Evolutionary conservation across 2,329 filamentous ascomycete genomes (phyloP).

Genomic region (Colletotrichum scovillei): DNA sequence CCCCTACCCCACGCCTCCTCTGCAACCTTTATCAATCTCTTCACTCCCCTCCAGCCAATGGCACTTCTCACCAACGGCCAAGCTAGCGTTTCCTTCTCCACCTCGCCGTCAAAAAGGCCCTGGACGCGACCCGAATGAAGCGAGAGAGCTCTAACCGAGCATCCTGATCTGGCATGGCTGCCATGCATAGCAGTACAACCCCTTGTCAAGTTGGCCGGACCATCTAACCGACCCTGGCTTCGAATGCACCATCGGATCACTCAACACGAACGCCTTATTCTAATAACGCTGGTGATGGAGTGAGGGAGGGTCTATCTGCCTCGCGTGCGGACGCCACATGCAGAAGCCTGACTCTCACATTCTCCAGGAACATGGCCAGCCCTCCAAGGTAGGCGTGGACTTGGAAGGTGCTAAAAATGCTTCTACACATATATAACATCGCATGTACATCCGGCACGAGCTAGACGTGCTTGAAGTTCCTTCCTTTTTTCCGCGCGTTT

Average conservation of each 20-base stretch:
- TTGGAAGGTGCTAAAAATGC: not conserved
- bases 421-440: not conserved
- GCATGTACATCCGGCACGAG: too few relatives aligned
- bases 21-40: conserved; percentile 27
- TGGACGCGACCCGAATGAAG: not conserved
- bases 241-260: conserved; percentile 10
- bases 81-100: not conserved
- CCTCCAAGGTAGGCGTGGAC: not conserved
- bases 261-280: conserved; percentile 19
- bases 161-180: conserved; percentile 11
- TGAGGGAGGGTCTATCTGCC: not conserved
- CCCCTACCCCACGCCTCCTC: not conserved
- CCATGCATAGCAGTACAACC: not conserved
- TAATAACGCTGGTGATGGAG: not conserved
- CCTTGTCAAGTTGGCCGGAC: conserved; percentile 5
- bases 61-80: not conserved
- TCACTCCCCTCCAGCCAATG: conserved; percentile 7
- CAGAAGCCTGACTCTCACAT: conserved; percentile 13
- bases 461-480: not conserved
- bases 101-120: conserved; percentile 18
- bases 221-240: conserved; percentile 8
- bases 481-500: not conserved
- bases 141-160: conserved; percentile 19
- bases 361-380: not conserved
- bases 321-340: not conserved